Base-by-base conservation (phyloP, 371 early-diverging fungal species). In the Mortierella sp. region DNA sequence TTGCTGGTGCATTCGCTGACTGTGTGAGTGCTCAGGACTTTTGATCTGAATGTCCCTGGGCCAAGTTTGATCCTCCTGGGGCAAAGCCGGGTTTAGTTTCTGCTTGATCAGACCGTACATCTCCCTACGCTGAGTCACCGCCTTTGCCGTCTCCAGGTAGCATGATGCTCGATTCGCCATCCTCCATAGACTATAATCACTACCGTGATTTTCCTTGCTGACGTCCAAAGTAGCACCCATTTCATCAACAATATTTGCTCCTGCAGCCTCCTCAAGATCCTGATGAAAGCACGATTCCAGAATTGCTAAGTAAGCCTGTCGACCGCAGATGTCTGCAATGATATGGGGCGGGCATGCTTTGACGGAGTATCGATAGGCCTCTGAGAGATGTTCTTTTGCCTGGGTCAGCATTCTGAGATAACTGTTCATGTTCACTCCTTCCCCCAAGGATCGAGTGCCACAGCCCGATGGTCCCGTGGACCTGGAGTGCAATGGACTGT, bases 71-170 rank as follows among this genome's bases (percentile, higher is more conserved):
- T 75, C 72, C 6, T 72, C 70, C 14, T 51, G 59, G 5, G 70
- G 34, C 42, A 60, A 12, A 27, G 60, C 55, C 34, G 66, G 60
- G 19, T 65, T 44, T n/a, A 83, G 60, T 55, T 84, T 86, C 21
- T 79, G 67, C 12, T 64, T 63, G 21, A 87, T 55, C 44, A 84
- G 75, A 1, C 67, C 64, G 37, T 80, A 80, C 84, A 86, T 86
- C 64, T 87, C 87, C 23, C 89, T 82, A 21, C 86, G 82, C 21
- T 83, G 65, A 1, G 79, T 79, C 6, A 87, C 47, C 0, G 81
- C 82, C 28, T 86, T 85, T 0, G 83, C 79, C 81, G 84, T 84
- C 53, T 86, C 84, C 62, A 70, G n/a, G 26, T 60, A 57, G 44
- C 54, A 78, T 0, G 67, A 63, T 9, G 70, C 66, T 8, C 49